Evolutionary conservation across 1,284 basidiomycete genomes (phyloP), one percentile per base, ranked within the genome.

Genomic region (Volvariella volvacea): DNA sequence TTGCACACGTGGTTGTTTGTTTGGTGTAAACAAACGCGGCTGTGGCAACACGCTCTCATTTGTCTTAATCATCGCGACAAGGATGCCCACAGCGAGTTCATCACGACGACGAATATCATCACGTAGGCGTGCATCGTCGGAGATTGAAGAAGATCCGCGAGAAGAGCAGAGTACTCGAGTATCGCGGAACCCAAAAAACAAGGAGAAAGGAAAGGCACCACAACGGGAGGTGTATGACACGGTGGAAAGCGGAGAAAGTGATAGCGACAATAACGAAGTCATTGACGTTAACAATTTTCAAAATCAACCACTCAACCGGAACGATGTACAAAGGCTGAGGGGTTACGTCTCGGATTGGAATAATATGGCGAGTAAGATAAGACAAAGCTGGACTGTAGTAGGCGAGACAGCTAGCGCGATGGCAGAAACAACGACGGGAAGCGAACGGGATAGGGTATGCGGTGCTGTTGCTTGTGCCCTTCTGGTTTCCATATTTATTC

Each of bases 261-360:
- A 63, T 3, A 65, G 67, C 7, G 69, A 70, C 19, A 71, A 73
- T 1, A 69, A 73, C 22, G 71, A 67, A 19, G 59, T 54, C 16
- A 77, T 85, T 41, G 75, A 84, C 49, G 67, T 78, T 33, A 64
- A 65, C 36, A 73, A 75, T 56, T 80, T 84, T 49, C 62, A 55
- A 14, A 72, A 85, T 58, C 79, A 84, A 48, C 80, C 85, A 9
- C 59, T 88, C 39, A 64, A 69, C 43, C 72, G 58, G 52, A 63
- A 62, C 4, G 73, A 80, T 36, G 62, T 67, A n/a, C 45, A 54
- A 28, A 80, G 73, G 54, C 55, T 87, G 17, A 62, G 66, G 12
- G 78, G 78, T 3, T 64, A 84, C 37, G 61, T 75, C 0, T 56
- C 65, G 1, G 83, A 87, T 59, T 88, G 84, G 83, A 58, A 64